A percentile compares a stretch with the other conserved stretches of the same genome.
Evolutionary conservation across 306 rosid species (phyloP).

Genomic region (Datisca glomerata): DNA sequence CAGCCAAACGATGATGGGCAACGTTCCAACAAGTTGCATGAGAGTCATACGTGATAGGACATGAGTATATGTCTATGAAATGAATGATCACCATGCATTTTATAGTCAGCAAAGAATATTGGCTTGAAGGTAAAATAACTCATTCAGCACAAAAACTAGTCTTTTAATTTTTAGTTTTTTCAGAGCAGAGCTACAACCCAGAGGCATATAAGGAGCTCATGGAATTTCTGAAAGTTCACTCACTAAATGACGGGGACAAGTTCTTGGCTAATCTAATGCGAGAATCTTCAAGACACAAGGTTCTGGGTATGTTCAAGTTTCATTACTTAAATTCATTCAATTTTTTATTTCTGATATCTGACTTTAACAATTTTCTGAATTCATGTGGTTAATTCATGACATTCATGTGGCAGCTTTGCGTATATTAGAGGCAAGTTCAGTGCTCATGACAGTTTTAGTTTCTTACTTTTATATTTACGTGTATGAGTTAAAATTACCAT

Average conservation of each 20-base stretch:
- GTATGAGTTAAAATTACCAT: not conserved
- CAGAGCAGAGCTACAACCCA: slow-evolving; percentile 64
- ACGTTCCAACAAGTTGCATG: no score
- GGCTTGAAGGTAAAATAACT: no score
- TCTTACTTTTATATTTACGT: not conserved
- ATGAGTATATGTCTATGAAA: no score
- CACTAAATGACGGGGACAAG: slow-evolving; percentile 79
- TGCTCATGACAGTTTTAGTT: slow-evolving; percentile 1
- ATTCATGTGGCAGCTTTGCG: slow-evolving; percentile 58
- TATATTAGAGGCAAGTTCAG: slow-evolving; percentile 61
- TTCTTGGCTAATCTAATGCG: slow-evolving; percentile 77
- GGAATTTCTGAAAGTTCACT: slow-evolving; percentile 56
- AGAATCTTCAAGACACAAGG: slow-evolving; percentile 79
- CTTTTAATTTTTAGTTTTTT: no score
- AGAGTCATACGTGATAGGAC: no score
- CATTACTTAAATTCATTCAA: no score
- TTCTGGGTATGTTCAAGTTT: slow-evolving; percentile 46
- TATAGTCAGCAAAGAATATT: no score
- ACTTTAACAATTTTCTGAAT: slow-evolving; percentile 11
- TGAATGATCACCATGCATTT: no score
- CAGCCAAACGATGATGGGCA: no score
- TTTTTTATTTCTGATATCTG: no score
- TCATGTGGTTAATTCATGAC: slow-evolving; percentile 6
- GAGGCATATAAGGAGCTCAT: slow-evolving; percentile 77
- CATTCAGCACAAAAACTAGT: no score